A percentile compares a stretch with the other conserved stretches of the same genome.
Evolutionary conservation across 1,139 yeast species (phyloP).

Genomic region (Candida gigantensis): DNA sequence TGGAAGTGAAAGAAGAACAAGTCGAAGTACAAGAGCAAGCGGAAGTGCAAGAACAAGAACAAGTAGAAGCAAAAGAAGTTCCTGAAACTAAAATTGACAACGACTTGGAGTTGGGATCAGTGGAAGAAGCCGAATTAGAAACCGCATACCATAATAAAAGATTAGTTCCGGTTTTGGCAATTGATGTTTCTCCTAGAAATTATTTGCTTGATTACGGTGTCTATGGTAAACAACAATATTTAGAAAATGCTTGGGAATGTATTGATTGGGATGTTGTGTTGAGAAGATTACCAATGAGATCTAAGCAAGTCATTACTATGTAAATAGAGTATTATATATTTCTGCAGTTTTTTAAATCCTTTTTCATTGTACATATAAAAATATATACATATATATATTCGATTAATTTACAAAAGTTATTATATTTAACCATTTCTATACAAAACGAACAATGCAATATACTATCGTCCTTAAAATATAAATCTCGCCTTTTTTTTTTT

Average conservation of each 20-base stretch:
- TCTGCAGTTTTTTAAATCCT: not conserved
- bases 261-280: conserved; percentile 70
- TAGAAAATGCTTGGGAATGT: conserved; percentile 70
- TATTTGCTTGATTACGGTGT: conserved; percentile 75
- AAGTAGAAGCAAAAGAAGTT: conserved; percentile 7
- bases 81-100: too few species aligned
- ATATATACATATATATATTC: too few species aligned
- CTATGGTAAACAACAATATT: conserved; percentile 65
- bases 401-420: too few species aligned
- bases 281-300: conserved; percentile 56
- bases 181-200: conserved; percentile 70
- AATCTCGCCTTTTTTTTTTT: too few species aligned
- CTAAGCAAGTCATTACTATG: conserved; percentile 22
- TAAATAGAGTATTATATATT: conserved; percentile 16
- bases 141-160: conserved; percentile 39
- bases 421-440: too few species aligned
- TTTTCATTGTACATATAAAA: conserved; percentile 2
- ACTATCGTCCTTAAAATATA: too few species aligned
- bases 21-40: too few species aligned
- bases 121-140: conserved; percentile 46
- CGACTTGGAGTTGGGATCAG: conserved; percentile 35
- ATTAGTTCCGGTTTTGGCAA: conserved; percentile 63
- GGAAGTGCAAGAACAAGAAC: too few species aligned
- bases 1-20: too few species aligned
- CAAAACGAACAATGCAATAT: too few species aligned